These are phyloP conservation scores for Dactylella cylindrospora DNA, from an alignment of 2,329 filamentous ascomycete species.

Conservation along the genomic window DNA sequence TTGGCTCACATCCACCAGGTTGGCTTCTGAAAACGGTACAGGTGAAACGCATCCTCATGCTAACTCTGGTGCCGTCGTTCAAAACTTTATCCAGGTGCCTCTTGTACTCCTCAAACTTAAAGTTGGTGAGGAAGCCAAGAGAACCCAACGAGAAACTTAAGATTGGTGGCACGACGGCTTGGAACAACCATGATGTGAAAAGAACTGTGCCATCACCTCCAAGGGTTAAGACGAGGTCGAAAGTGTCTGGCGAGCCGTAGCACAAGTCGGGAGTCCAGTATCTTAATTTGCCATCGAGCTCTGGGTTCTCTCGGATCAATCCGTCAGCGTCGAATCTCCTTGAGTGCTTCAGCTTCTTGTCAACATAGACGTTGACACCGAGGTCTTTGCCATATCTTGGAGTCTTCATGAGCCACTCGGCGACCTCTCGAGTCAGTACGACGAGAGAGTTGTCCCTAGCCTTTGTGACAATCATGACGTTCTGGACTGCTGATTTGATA, in stretches of 20 bases:
- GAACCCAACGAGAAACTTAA: constrained; percentile 81
- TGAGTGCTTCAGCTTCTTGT: constrained; percentile 84
- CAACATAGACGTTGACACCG: constrained; percentile 98
- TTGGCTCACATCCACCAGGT: constrained; percentile 61
- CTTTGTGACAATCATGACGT: constrained; percentile 98
- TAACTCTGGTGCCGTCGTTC: constrained; percentile 97
- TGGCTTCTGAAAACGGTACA: constrained; percentile 88
- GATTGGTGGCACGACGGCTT: constrained; percentile 80
- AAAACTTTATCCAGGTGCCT: constrained; percentile 83
- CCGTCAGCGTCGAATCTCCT: constrained; percentile 80
- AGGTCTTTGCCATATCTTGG: constrained; percentile 84
- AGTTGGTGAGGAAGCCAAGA: constrained; percentile 84
- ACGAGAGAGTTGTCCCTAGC: constrained; percentile 93
- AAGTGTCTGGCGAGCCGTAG: constrained; percentile 89
- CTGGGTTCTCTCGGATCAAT: constrained; percentile 71
- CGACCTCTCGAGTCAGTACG: constrained; percentile 79
- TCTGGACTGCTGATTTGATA: constrained; percentile 86
- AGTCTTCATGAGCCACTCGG: constrained; percentile 83
- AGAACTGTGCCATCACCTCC: constrained; percentile 85
- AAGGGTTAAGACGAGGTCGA: constrained; percentile 87
- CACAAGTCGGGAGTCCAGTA: constrained; percentile 98
- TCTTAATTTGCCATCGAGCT: constrained; percentile 79
- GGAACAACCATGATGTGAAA: constrained; percentile 90
- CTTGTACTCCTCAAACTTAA: constrained; percentile 85
- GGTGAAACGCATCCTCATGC: constrained; percentile 97